phyloP scores from a whole-genome alignment of 352 stramenopile species.

The Phytophthora chlamydospora region DNA sequence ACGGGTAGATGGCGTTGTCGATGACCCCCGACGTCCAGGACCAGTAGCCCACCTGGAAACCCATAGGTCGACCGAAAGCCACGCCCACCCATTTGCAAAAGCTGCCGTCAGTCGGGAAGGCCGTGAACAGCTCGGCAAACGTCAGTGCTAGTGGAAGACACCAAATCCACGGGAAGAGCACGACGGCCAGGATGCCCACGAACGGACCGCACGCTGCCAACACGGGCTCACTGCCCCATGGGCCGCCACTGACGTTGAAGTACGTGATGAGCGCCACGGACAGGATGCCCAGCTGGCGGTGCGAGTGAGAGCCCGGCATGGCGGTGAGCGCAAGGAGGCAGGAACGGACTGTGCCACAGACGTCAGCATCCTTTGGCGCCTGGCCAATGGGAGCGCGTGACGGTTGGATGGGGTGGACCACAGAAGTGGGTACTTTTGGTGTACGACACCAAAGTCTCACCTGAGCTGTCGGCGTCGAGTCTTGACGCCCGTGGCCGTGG shows the following conservation, averaged over 20 bases:
- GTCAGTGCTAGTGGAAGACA: conserved; percentile 72
- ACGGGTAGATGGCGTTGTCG: conserved; percentile 88
- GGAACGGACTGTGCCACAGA: neutral
- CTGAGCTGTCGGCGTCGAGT: no score
- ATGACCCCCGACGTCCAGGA: conserved; percentile 84
- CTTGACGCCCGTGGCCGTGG: no score
- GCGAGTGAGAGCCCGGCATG: conserved; percentile 70
- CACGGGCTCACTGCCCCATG: conserved; percentile 73
- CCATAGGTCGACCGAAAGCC: conserved; percentile 83
- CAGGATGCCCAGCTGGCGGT: conserved; percentile 67
- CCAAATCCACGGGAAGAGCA: conserved; percentile 77
- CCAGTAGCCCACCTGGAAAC: conserved; percentile 88
- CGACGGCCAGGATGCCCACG: conserved; percentile 64
- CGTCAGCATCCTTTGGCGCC: conserved; percentile 27
- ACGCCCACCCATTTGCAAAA: conserved; percentile 85
- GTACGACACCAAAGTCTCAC: no score
- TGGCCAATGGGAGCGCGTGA: neutral
- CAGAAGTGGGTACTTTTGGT: conserved; percentile 9
- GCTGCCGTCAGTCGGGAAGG: conserved; percentile 80
- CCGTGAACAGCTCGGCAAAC: conserved; percentile 81
- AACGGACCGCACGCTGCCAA: conserved; percentile 67
- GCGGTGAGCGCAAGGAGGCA: neutral
- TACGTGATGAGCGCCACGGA: conserved; percentile 81
- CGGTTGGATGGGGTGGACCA: conserved; percentile 12
- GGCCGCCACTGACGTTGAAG: conserved; percentile 78